These are phyloP conservation scores for Pythium dissimile DNA, from an alignment of 352 stramenopile species.

Conservation along the genomic window DNA sequence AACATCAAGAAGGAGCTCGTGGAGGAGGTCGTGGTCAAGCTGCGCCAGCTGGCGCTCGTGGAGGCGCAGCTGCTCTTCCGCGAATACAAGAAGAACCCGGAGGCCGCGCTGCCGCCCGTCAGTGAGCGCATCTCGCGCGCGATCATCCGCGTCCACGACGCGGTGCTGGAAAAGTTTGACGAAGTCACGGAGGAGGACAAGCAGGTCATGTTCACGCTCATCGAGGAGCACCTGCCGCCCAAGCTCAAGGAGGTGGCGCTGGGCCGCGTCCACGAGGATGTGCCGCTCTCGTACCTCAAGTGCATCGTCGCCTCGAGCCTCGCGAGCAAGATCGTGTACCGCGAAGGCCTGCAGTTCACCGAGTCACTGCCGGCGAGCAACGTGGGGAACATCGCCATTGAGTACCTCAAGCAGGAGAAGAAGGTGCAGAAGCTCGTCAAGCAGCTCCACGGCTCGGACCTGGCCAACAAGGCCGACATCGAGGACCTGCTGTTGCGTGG, in stretches of 20 bases:
- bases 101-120: conserved; percentile 84
- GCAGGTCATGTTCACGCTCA: conserved; percentile 75
- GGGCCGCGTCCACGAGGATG: conserved; percentile 89
- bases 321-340: conserved; percentile 98
- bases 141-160: conserved; percentile 96
- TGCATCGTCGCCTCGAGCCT: conserved; percentile 95
- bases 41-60: conserved; percentile 89
- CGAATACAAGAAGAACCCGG: conserved; percentile 92
- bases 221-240: conserved; percentile 91
- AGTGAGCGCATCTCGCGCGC: conserved; percentile 94
- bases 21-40: conserved; percentile 92
- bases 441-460: conserved; percentile 45
- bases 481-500: conserved; percentile 68
- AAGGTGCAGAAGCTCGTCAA: conserved; percentile 87
- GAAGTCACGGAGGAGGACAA: conserved; percentile 84
- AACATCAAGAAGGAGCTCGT: conserved; percentile 94
- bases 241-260: conserved; percentile 94
- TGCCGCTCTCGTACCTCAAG: conserved; percentile 95
- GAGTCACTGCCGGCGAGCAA: conserved; percentile 90
- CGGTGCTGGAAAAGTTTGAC: conserved; percentile 90
- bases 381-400: conserved; percentile 88
- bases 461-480: conserved; percentile 65
- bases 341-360: conserved; percentile 96
- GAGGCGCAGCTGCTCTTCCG: conserved; percentile 97
- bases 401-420: conserved; percentile 95